Conservation (phyloP, 768 basidiomycete genomes). For the Mycena rebaudengoi region DNA sequence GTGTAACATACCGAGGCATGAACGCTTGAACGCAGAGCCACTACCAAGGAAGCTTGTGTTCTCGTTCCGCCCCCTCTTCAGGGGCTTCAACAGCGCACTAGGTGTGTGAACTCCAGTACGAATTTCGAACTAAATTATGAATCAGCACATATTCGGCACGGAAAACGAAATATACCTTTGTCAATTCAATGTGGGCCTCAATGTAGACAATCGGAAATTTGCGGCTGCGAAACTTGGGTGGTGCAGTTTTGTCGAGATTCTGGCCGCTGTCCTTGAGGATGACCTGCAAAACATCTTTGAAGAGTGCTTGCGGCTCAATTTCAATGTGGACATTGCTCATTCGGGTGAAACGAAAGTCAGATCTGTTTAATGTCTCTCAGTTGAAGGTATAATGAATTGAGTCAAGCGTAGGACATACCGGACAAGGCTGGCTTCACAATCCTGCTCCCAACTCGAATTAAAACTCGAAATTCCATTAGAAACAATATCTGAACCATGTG, state of each 20-base stretch:
- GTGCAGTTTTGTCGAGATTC: background rate
- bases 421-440: background rate
- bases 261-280: background rate
- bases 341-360: background rate
- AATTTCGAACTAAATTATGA: background rate
- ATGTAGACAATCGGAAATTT: background rate
- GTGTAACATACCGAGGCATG: no score
- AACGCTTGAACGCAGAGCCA: no score
- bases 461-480: background rate
- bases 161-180: constrained; percentile 1
- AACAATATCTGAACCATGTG: background rate
- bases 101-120: background rate
- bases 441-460: constrained; percentile 4
- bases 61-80: no score
- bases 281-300: background rate
- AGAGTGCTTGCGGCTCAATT: background rate
- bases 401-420: background rate
- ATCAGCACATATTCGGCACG: background rate
- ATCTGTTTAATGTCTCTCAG: background rate
- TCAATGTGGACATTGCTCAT: constrained; percentile 4
- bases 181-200: background rate
- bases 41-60: no score
- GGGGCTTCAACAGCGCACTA: background rate
- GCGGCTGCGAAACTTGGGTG: background rate
- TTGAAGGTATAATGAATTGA: background rate